Percentiles rank a stretch among this genome's conserved stretches.
These are phyloP conservation scores for Aspergillus arachidicola DNA, from an alignment of 2,329 filamentous ascomycete species.

Conservation along the genomic window DNA sequence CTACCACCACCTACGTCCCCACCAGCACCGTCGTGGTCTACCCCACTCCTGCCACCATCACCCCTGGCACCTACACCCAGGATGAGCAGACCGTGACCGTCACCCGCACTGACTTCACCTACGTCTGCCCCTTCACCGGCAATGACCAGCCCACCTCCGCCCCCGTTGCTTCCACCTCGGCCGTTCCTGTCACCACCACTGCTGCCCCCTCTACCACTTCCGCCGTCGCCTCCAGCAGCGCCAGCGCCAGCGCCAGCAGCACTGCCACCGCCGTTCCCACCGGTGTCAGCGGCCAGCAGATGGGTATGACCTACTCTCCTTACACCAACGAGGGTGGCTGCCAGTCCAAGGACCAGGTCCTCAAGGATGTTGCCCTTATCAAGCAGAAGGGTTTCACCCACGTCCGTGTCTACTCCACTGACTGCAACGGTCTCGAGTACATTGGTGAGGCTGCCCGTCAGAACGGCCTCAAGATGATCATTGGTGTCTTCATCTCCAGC, in stretches of 20 bases:
- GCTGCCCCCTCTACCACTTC: conserved; percentile 24
- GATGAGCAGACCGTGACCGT: conserved; percentile 68
- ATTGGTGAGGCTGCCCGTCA: conserved; percentile 70
- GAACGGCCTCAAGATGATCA: conserved; percentile 74
- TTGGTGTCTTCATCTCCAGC: conserved; percentile 82
- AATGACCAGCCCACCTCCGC: conserved; percentile 34
- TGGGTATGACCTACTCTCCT: conserved; percentile 80
- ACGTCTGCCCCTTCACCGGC: conserved; percentile 69
- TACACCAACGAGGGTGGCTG: conserved; percentile 63
- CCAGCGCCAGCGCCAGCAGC: conserved; percentile 22
- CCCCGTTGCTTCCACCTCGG: conserved; percentile 27
- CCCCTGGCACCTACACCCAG: conserved; percentile 73
- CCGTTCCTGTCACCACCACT: conserved; percentile 24
- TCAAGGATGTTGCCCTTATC: conserved; percentile 63
- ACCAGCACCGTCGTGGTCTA: conserved; percentile 59
- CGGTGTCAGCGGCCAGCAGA: conserved; percentile 51
- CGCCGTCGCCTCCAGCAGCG: conserved; percentile 24
- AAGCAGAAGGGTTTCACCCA: conserved; percentile 67
- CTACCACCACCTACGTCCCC: conserved; percentile 64
- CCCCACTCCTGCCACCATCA: conserved; percentile 66
- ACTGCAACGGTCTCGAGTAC: conserved; percentile 79
- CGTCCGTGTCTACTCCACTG: conserved; percentile 86
- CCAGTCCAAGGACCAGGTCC: conserved; percentile 64
- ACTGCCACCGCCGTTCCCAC: conserved; percentile 20
- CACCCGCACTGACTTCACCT: conserved; percentile 67